phyloP scores from a whole-genome alignment of 768 basidiomycete genomes.

The Tubosaeta brunneosetosa region DNA sequence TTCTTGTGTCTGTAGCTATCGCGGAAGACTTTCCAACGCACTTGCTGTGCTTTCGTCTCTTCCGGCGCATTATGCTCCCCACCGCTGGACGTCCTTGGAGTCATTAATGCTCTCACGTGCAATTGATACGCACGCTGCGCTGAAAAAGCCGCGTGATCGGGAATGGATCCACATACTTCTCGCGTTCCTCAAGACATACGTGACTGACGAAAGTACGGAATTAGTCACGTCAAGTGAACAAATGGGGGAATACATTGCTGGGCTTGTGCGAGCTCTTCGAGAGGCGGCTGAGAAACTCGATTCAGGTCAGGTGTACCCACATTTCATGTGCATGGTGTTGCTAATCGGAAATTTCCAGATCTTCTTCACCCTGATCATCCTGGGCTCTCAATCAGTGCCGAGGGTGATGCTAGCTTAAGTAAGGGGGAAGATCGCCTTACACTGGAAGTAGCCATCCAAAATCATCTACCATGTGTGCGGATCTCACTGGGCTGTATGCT shows the following conservation, averaged over 20 bases:
- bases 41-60: slow-evolving; percentile 70
- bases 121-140: slow-evolving; percentile 56
- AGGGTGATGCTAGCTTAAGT: slow-evolving; percentile 43
- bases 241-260: slow-evolving; percentile 46
- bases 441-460: slow-evolving; percentile 57
- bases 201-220: slow-evolving; percentile 50
- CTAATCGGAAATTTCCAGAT: slow-evolving; percentile 41
- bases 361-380: slow-evolving; percentile 66
- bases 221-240: slow-evolving; percentile 52
- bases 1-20: slow-evolving; percentile 46
- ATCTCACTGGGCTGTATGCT: not conserved
- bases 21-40: slow-evolving; percentile 57
- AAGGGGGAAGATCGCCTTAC: slow-evolving; percentile 64
- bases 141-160: slow-evolving; percentile 56
- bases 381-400: slow-evolving; percentile 50
- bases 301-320: slow-evolving; percentile 37
- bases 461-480: slow-evolving; percentile 73
- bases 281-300: slow-evolving; percentile 49
- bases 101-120: slow-evolving; percentile 74
- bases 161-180: slow-evolving; percentile 82
- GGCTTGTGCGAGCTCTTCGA: slow-evolving; percentile 47
- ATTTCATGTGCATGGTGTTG: not conserved
- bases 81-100: slow-evolving; percentile 77
- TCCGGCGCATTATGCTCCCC: slow-evolving; percentile 82
- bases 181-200: slow-evolving; percentile 68